Conservation (phyloP, 805 yeast species). For the Spencermartinsiella europaea region DNA sequence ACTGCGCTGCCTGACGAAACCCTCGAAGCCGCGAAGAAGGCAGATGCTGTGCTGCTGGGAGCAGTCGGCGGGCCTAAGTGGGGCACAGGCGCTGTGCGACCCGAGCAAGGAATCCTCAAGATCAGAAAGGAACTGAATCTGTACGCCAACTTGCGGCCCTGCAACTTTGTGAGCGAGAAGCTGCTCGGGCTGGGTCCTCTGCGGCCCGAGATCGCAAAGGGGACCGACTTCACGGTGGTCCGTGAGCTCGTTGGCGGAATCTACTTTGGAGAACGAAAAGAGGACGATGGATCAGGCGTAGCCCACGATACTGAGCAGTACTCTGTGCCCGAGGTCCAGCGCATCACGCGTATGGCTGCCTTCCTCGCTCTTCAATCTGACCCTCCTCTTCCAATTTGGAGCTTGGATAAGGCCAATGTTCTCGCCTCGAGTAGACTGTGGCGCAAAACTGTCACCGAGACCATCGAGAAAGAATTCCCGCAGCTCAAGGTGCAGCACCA, state of each 20-base stretch:
- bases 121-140: constrained; percentile 91
- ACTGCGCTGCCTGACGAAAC: constrained; percentile 83
- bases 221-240: constrained; percentile 88
- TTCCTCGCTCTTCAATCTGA: constrained; percentile 87
- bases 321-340: constrained; percentile 84
- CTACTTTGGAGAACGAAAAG: constrained; percentile 92
- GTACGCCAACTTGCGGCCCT: constrained; percentile 96
- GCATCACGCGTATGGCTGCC: constrained; percentile 98
- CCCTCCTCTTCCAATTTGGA: constrained; percentile 95
- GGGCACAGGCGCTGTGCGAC: constrained; percentile 96
- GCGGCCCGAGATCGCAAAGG: constrained; percentile 75
- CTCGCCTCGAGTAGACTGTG: constrained; percentile 93
- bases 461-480: constrained; percentile 86
- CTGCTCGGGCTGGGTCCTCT: constrained; percentile 84
- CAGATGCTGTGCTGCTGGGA: constrained; percentile 95
- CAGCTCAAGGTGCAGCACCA: constrained; percentile 83
- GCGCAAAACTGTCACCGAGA: constrained; percentile 88
- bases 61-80: constrained; percentile 99
- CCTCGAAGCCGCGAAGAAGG: constrained; percentile 71
- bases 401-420: constrained; percentile 95
- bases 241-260: constrained; percentile 98
- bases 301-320: constrained; percentile 95
- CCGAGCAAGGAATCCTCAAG: constrained; percentile 92
- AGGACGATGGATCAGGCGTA: constrained; percentile 78
- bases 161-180: constrained; percentile 83